Evolutionary conservation across 2,329 filamentous ascomycete species (phyloP).

Genomic region (Sporothrix brunneoviolacea): DNA sequence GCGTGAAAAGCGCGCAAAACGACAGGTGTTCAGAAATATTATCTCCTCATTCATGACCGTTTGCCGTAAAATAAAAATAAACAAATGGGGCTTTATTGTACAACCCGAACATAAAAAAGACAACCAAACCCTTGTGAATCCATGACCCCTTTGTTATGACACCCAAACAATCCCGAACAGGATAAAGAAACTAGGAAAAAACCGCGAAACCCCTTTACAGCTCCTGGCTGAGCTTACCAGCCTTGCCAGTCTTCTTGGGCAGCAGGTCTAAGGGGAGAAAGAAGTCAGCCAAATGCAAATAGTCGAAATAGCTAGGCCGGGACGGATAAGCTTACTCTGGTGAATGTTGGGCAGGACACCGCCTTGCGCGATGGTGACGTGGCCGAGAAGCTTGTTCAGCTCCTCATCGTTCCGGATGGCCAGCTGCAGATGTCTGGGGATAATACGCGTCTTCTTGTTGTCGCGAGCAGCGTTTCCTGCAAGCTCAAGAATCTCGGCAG

Average conservation of each 20-base stretch:
- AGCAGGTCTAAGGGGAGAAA: slow-evolving; percentile 79
- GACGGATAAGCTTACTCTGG: slow-evolving; percentile 64
- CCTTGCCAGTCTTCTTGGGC: slow-evolving; percentile 98
- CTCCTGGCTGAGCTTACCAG: slow-evolving; percentile 92
- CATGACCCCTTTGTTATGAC: slow-evolving; percentile 76
- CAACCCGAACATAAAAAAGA: slow-evolving; percentile 57
- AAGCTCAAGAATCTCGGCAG: slow-evolving; percentile 97
- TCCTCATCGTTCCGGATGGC: slow-evolving; percentile 99
- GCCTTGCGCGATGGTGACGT: slow-evolving; percentile 95
- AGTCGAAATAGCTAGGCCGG: not conserved
- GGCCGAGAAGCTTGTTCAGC: slow-evolving; percentile 96
- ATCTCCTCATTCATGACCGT: slow-evolving; percentile 58
- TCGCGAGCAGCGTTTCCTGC: slow-evolving; percentile 97
- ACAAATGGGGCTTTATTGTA: slow-evolving; percentile 58
- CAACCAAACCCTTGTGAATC: slow-evolving; percentile 66
- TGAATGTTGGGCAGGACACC: slow-evolving; percentile 99
- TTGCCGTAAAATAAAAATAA: slow-evolving; percentile 38
- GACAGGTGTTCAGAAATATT: slow-evolving; percentile 26
- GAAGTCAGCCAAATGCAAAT: slow-evolving; percentile 18
- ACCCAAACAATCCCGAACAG: slow-evolving; percentile 58
- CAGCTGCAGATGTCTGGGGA: slow-evolving; percentile 95
- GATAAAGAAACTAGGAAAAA: slow-evolving; percentile 48
- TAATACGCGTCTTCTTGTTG: slow-evolving; percentile 99
- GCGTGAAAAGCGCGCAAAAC: no score
- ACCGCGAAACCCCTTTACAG: slow-evolving; percentile 55